A percentile compares a stretch with the other conserved stretches of the same genome.
phyloP scores from a whole-genome alignment of 805 yeast genomes.

The Metschnikowia kunwiensis region DNA sequence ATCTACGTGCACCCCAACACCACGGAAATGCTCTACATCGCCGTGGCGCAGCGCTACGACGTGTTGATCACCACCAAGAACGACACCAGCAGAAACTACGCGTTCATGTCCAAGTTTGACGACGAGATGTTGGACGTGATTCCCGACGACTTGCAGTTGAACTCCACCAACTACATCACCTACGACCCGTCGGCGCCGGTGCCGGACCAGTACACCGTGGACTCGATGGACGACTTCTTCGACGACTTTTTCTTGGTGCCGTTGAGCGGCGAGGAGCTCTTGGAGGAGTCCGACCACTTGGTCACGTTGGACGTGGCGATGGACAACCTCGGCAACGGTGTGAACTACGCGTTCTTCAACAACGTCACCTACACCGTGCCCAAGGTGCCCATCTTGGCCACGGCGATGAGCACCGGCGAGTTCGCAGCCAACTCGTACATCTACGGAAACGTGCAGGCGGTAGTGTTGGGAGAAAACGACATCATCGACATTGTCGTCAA shows the following conservation, averaged over 20 bases:
- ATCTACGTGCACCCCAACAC: conserved; percentile 71
- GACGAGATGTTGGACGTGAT: conserved; percentile 74
- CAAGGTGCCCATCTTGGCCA: conserved; percentile 78
- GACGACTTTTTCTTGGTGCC: conserved; percentile 40
- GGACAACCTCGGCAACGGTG: conserved; percentile 84
- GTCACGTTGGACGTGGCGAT: conserved; percentile 72
- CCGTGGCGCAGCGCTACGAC: conserved; percentile 91
- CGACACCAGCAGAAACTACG: conserved; percentile 60
- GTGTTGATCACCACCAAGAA: conserved; percentile 73
- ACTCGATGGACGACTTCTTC: conserved; percentile 46
- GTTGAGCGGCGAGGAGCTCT: conserved; percentile 35
- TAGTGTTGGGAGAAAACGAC: conserved; percentile 63
- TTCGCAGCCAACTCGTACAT: conserved; percentile 49
- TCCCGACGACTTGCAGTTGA: conserved; percentile 63
- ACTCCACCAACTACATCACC: conserved; percentile 71
- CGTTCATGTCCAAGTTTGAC: conserved; percentile 81
- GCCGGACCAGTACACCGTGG: conserved; percentile 39
- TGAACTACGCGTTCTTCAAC: conserved; percentile 96
- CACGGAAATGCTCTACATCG: conserved; percentile 69
- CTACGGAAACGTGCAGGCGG: conserved; percentile 81
- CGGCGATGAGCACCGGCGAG: conserved; percentile 73
- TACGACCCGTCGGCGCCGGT: conserved; percentile 45
- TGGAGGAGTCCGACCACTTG: conserved; percentile 65
- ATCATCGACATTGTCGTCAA: conserved; percentile 79
- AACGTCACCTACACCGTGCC: conserved; percentile 75